Evolutionary conservation across 345 rosid genomes (phyloP).

Genomic region (Capsella bursapastoris): DNA sequence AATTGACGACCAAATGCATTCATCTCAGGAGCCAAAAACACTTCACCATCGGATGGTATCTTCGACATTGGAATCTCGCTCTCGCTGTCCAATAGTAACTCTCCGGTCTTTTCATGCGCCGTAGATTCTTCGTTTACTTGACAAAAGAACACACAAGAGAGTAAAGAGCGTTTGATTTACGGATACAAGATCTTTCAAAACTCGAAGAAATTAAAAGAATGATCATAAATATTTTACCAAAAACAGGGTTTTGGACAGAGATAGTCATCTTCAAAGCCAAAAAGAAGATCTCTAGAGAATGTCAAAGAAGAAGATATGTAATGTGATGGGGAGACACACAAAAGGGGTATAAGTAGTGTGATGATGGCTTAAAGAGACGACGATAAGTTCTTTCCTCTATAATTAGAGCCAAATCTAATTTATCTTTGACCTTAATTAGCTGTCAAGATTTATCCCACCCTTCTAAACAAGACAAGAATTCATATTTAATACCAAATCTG

Average conservation of each 20-base stretch:
- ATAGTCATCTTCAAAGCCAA: conserved; percentile 48
- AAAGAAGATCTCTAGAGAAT: background rate
- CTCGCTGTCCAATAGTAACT: conserved; percentile 50
- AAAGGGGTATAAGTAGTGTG: conserved; percentile 47
- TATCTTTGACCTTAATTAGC: conserved; percentile 47
- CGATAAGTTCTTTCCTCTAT: conserved; percentile 48
- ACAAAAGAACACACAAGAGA: too few species aligned
- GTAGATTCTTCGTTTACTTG: conserved; percentile 31
- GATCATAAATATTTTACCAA: conserved; percentile 40
- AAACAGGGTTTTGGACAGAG: conserved; percentile 51
- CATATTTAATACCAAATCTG: background rate
- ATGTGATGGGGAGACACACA: conserved; percentile 6
- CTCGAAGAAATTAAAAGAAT: background rate
- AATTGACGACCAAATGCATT: conserved; percentile 59
- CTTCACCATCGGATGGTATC: conserved; percentile 23
- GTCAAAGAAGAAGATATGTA: conserved; percentile 6
- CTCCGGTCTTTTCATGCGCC: conserved; percentile 39
- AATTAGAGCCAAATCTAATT: conserved; percentile 49
- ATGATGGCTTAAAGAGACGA: background rate
- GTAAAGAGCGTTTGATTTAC: background rate
- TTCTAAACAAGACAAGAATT: background rate
- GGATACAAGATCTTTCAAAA: too few species aligned
- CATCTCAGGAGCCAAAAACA: conserved; percentile 56
- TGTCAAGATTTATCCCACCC: background rate
- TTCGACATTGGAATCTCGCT: conserved; percentile 24